Evolutionary conservation across 768 basidiomycete species (phyloP).

Genomic region (Mycena venus): DNA sequence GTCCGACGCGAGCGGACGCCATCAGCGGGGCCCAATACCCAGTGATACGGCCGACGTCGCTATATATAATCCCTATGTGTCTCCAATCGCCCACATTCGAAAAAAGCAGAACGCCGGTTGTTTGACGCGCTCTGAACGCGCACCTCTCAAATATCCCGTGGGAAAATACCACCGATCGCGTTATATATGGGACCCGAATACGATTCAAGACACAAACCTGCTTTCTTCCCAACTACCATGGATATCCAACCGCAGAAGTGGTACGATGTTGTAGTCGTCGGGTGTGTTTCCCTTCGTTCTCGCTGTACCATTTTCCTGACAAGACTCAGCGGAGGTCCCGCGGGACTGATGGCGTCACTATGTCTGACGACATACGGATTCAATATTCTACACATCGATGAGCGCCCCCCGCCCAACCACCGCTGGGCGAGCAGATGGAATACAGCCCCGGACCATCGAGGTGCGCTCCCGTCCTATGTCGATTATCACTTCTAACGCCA

Average conservation of each 20-base stretch:
- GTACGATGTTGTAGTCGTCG: conserved; percentile 36
- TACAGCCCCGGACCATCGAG: conserved; percentile 68
- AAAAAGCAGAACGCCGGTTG: background rate
- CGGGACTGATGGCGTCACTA: conserved; percentile 33
- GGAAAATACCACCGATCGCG: background rate
- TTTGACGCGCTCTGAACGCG: background rate
- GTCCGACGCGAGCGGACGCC: conserved; percentile 26
- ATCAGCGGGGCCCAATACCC: no score
- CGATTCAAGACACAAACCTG: background rate
- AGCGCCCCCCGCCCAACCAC: conserved; percentile 30
- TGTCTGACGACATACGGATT: conserved; percentile 36
- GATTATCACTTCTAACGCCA: background rate
- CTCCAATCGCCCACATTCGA: background rate
- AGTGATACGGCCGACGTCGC: background rate
- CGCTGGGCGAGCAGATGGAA: conserved; percentile 69
- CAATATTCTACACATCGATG: conserved; percentile 35
- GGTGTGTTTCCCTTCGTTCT: conserved; percentile 12
- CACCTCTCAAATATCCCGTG: background rate
- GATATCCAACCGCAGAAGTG: conserved; percentile 19
- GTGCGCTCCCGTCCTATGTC: background rate
- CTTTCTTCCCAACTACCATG: conserved; percentile 8
- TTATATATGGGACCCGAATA: background rate
- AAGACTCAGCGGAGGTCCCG: conserved; percentile 27
- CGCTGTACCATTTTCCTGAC: background rate
- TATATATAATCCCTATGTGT: background rate